Evolutionary conservation across 2,329 filamentous ascomycete genomes (phyloP), one percentile per base, ranked within the genome.

Genomic region (Fusarium musae): DNA sequence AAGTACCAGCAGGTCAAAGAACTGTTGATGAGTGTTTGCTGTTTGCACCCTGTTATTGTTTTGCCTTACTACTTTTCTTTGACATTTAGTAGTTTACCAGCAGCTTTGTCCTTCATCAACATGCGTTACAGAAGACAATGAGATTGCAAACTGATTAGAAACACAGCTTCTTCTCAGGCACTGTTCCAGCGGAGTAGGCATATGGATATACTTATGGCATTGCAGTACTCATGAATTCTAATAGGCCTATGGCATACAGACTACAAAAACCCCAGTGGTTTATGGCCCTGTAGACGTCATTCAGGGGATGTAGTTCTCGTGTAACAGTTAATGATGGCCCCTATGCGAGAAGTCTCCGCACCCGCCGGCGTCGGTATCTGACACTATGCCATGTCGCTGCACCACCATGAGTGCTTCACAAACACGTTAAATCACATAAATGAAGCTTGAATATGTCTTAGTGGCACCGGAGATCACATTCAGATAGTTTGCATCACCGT

Each of bases 1-100:
- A 17, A 32, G n/a, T 11, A 10, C 3, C 9, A 8, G 26, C 6
- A 10, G 12, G 49, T 12, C 13, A 37, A 54, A 44, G n/a, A 66
- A 32, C n/a, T 34, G 23, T 56, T 17, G 47, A 26, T 7, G 42
- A 60, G 53, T 70, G 53, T 70, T 70, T 70, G 66, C 10, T 37
- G 30, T 28, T 49, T 50, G 50, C 49, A 70, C 50, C 30, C 9
- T 39, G 21, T 30, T 9, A 36, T 28, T 23, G 23, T 32, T 46
- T 70, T 70, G 17, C 50, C 26, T 34, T n/a, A 9, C 23, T 9
- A 42, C 59, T 26, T 28, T 57, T 42, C n/a, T 54, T 56, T 44
- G 19, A 26, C n/a, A 28, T 43, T 23, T 5, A 36, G 19, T 15
- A 10, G 10, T 19, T 46, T 23, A 16, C 15, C 8, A 9, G 10